Base-by-base conservation (phyloP, 441 rosid genomes). In the Bruguiera hainesii region DNA sequence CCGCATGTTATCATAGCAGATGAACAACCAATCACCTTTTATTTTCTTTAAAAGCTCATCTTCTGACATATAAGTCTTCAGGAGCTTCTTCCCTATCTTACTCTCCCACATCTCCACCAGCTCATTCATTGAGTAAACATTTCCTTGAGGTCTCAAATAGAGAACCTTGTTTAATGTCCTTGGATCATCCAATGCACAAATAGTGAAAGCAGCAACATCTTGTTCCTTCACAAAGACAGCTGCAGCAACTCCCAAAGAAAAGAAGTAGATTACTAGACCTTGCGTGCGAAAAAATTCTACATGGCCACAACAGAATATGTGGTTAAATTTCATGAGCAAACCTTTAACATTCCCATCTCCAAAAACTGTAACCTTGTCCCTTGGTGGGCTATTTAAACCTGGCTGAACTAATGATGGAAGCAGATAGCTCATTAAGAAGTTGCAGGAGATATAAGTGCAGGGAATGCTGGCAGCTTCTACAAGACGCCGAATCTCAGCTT, bases 331-430 rank as follows among this genome's bases (percentile, higher is more conserved):
- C 64, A 63, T 21, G 20, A 68, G 29, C 52, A 58, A 26, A 85
- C 89, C 93, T 81, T 81, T 81, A 25, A 71, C 67, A 63, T 84
- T 80, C 62, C 90, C 89, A 20, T 83, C 80, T 64, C 90, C 89
- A 23, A 77, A 85, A 56, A 88, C 69, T 13, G 70, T 77, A 68
- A 84, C 78, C 73, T 80, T 73, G 57, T 84, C 90, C 76, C 82
- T 80, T 0, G 93, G 89, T 1, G 89, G 86, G 66, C 78, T 53
- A 62, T 71, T 72, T 25, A 76, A 56, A 50, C 85, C 88, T 16
- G 87, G 88, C 73, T 87, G 89, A 72, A 76, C 77, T 21, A 88
- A 76, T 16, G 80, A 80, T 21, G 89, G 89, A 63, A 88, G 89
- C 19, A 84, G 79, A 68, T 23, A 72, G 64, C 79, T 76, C 84